Percentiles rank a stretch among this genome's conserved stretches.
Evolutionary conservation across 129 eudicot genomes (phyloP).

Genomic region (Mikania micrantha): DNA sequence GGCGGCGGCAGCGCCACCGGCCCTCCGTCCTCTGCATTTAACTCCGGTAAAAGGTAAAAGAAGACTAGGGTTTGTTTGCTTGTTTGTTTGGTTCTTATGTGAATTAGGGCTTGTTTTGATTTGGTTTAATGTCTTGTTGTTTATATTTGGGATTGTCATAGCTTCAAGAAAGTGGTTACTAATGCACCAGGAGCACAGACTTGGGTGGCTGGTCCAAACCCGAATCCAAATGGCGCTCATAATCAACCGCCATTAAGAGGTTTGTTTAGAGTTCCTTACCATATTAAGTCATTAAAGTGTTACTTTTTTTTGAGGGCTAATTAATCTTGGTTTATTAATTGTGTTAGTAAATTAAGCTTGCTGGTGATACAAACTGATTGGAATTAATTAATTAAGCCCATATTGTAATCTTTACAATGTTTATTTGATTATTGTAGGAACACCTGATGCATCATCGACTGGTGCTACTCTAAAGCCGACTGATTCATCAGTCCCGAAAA

Average conservation of each 20-base stretch:
- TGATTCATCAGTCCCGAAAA: conserved; percentile 40
- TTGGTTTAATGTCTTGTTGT: neutral
- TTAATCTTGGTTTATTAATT: neutral
- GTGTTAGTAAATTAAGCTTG: neutral
- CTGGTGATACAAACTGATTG: neutral
- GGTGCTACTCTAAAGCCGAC: conserved; percentile 36
- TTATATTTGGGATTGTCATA: conserved; percentile 14
- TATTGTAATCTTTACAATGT: neutral
- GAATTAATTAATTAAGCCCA: neutral
- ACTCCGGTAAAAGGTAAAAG: conserved; percentile 47
- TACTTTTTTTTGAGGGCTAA: neutral
- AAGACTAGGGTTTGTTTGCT: conserved; percentile 1
- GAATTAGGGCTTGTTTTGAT: conserved; percentile 17
- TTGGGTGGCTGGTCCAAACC: conserved; percentile 26
- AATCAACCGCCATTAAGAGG: conserved; percentile 42
- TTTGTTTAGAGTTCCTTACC: conserved; percentile 16
- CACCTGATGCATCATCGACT: conserved; percentile 33
- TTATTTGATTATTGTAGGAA: conserved; percentile 32
- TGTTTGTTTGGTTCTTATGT: neutral
- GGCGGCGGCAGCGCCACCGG: conserved; percentile 48
- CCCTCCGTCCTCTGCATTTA: conserved; percentile 32
- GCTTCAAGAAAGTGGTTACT: conserved; percentile 55
- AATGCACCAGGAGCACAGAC: conserved; percentile 62
- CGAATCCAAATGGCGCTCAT: conserved; percentile 61
- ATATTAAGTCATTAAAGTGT: neutral